Evolutionary conservation across 164 flowering plant species (phyloP), one percentile per base, ranked within the genome.

Genomic region (Chimonanthus salicifolius): DNA sequence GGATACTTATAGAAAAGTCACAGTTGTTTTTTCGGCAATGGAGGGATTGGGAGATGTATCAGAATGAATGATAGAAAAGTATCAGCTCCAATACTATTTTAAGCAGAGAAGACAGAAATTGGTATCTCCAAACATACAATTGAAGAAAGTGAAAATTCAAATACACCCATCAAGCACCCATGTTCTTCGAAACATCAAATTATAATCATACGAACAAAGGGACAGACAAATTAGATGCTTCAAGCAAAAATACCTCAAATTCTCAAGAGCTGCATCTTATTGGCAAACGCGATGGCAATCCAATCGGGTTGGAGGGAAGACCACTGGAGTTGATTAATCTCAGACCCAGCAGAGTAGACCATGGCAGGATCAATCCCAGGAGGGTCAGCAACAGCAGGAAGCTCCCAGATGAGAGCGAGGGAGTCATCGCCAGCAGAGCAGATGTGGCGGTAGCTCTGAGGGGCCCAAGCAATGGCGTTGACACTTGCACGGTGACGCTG

Each of bases 311-410:
- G 88, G 0, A 86, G 76, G 0, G 88, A 78, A 0, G 97, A 87
- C 98, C 98, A 93, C 82, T 91, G 94, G 69, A 91, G 72, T 85
- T 93, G 98, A 58, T 93, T 91, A 78, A 93, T 90, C 76, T 90
- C 97, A 3, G 88, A 77, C 6, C 83, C 85, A 47, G 98, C 94
- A 4, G 87, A 70, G 78, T 86, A 93, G 74, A 87, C 78, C 4
- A 89, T 81, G 72, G 88, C 80, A 1, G 98, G 98, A 79, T 93
- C 98, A 67, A 91, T 84, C 73, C 97, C 98, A 67, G 78, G 80
- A 0, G 90, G 89, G 1, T 90, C 92, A 33, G 89, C 90, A 8
- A 88, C 88, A 0, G 90, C 80, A 2, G 94, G 93, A 78, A 91
- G 71, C 76, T 93, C 98, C 98, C 98, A 91, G 58, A 93, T 87